A percentile compares a stretch with the other conserved stretches of the same genome.
These are phyloP conservation scores for Talaromyces pinophilus DNA, from an alignment of 2,329 filamentous ascomycete genomes.

Conservation along the genomic window DNA sequence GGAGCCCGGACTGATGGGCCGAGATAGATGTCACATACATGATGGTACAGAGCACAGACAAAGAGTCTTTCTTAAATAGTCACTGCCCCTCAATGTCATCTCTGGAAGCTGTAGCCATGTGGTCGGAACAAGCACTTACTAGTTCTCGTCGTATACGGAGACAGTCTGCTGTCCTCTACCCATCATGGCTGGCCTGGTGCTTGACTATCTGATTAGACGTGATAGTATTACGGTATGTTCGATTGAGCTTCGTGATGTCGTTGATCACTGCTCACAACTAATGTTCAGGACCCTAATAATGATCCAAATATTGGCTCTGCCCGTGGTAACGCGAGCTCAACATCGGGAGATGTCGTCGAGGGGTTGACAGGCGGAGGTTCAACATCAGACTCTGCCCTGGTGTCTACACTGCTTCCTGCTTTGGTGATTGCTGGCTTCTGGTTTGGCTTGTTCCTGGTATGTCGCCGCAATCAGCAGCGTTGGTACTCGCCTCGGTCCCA, in stretches of 20 bases:
- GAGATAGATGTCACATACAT: neutral
- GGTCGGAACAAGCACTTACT: neutral
- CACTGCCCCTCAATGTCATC: neutral
- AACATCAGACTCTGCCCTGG: slow-evolving; percentile 53
- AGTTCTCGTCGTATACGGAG: neutral
- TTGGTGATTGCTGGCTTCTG: slow-evolving; percentile 48
- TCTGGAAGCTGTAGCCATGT: neutral
- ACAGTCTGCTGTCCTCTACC: neutral
- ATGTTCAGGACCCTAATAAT: slow-evolving; percentile 38
- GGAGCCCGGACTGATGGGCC: neutral
- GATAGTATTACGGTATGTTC: slow-evolving; percentile 19
- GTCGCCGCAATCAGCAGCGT: slow-evolving; percentile 47
- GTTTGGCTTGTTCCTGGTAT: slow-evolving; percentile 49
- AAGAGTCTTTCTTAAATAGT: slow-evolving; percentile 8
- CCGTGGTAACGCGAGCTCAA: slow-evolving; percentile 42
- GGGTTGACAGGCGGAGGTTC: slow-evolving; percentile 36
- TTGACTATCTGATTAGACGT: slow-evolving; percentile 12
- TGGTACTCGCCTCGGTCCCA: slow-evolving; percentile 51
- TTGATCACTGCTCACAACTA: neutral
- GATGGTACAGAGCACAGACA: neutral
- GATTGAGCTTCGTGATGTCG: neutral
- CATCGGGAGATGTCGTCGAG: slow-evolving; percentile 34
- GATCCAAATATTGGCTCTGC: slow-evolving; percentile 47
- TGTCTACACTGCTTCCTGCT: slow-evolving; percentile 53
- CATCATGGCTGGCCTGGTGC: slow-evolving; percentile 17